A percentile compares a stretch with the other conserved stretches of the same genome.
Conservation (phyloP, 306 rosid species). For the Luffa acutangula region DNA sequence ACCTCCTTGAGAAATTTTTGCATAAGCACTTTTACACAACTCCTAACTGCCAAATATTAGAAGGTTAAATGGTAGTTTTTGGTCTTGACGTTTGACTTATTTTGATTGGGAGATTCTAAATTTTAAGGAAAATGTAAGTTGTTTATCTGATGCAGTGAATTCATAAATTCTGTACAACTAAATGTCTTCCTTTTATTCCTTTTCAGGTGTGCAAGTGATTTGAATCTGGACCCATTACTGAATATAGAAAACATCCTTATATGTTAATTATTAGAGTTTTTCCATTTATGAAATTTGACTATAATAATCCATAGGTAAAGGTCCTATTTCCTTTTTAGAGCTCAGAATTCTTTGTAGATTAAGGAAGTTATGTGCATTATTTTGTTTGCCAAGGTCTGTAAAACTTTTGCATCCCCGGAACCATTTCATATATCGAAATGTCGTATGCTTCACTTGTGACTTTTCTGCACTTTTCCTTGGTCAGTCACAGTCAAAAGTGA, state of each 20-base stretch:
- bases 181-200: constrained; percentile 18
- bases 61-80: neutral
- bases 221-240: constrained; percentile 39
- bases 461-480: neutral
- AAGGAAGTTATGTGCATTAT: constrained; percentile 5
- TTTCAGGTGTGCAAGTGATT: constrained; percentile 40
- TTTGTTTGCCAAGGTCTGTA: constrained; percentile 6
- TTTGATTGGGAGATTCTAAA: neutral
- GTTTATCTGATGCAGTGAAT: constrained; percentile 10
- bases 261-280: constrained; percentile 23
- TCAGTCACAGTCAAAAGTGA: neutral
- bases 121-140: neutral
- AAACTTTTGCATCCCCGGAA: neutral
- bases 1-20: neutral
- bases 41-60: neutral
- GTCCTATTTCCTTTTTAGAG: constrained; percentile 20
- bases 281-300: constrained; percentile 19
- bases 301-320: constrained; percentile 29
- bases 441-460: neutral
- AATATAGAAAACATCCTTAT: constrained; percentile 37
- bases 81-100: neutral
- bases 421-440: neutral
- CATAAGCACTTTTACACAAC: neutral
- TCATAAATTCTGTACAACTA: neutral
- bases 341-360: constrained; percentile 22